Base-by-base conservation (phyloP, 1,284 basidiomycete species). In the Puccinia hordei region DNA sequence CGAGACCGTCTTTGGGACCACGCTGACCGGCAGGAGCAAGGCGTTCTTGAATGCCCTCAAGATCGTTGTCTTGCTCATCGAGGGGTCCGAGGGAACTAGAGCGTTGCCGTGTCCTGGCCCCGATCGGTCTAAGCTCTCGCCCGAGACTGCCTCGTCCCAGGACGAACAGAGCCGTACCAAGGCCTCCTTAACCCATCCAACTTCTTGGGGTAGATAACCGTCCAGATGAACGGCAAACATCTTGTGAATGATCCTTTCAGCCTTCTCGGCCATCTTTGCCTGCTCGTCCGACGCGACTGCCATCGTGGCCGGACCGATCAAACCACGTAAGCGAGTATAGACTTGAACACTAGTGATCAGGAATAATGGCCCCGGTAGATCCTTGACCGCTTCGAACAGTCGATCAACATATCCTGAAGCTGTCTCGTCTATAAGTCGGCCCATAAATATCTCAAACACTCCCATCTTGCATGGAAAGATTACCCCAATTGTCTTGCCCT, bases 211-310 rank as follows among this genome's bases (percentile, higher is more conserved):
- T 2, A 99, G 90, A 84, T 99, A 99, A 83, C 97, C 95, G 84
- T 95, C 94, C 92, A 98, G 94, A 85, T 96, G 92, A 2, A 89
- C 87, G 85, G 97, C 95, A 84, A 97, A 99, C 93, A 98, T 95
- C 59, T 89, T 89, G 85, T 93, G 95, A 13, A 95, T 89, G 66
- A 95, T 90, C 84, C 94, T 92, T 83, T 97, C 93, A 0, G 92
- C 87, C 5, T 87, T 87, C 61, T 85, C 84, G 9, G 87, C 86
- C 19, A 88, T 86, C 38, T 72, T n/a, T 66, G 53, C 27, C 53
- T 80, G 81, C 4, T 80, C 49, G 57, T 81, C 83, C 22, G 84
- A 84, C 68, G 85, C 83, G 75, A 87, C 84, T 27, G 82, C 85
- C 82, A 92, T 86, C n/a, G 93, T 88, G 0, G 88, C 88, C 6